Evolutionary conservation across 2,329 filamentous ascomycete species (phyloP), one percentile per base, ranked within the genome.

Genomic region (Hymenoscyphus fructigenus): DNA sequence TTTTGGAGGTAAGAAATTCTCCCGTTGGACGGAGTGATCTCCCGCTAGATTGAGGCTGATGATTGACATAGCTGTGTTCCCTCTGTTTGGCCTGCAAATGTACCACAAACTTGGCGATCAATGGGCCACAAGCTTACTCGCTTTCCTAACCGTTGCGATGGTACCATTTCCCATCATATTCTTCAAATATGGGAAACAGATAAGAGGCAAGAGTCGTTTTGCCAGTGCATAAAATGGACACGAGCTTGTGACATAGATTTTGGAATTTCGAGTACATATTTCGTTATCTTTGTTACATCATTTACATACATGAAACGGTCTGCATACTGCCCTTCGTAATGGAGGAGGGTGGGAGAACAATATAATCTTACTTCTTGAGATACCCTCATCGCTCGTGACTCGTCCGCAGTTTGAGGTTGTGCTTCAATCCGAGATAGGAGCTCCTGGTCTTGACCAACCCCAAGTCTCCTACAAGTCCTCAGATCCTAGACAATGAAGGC

Each of bases 51-150:
- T 66, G 68, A 68, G 64, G 65, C 67, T 72, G 66, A 72, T 61
- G 17, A 57, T 44, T 50, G 32, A 57, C 47, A 62, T 65, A 86
- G 92, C 91, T 61, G 85, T 87, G 3, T 93, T 93, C 70, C 90
- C 91, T 15, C 79, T 93, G 2, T 93, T 93, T 75, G 89, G 89
- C 17, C 83, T 86, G 32, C 89, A 88, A 69, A 86, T 93, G 88
- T 94, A 92, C 73, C 75, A 84, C 9, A 82, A 79, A 29, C 80
- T 93, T 28, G 91, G 90, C 17, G 85, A 88, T 65, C 85, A 89
- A 67, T 93, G 91, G 90, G 87, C 86, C 7, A 84, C 85, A 0
- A 85, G 80, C 50, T 74, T 90, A 53, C 76, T 90, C 56, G 87
- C 82, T 1, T 89, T 89, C 68, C 72, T 89, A 61, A 84, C 86